Percentiles rank a stretch among this genome's conserved stretches.
These are phyloP conservation scores for Alternaria triticimaculans DNA, from an alignment of 2,329 filamentous ascomycete genomes.

Conservation along the genomic window DNA sequence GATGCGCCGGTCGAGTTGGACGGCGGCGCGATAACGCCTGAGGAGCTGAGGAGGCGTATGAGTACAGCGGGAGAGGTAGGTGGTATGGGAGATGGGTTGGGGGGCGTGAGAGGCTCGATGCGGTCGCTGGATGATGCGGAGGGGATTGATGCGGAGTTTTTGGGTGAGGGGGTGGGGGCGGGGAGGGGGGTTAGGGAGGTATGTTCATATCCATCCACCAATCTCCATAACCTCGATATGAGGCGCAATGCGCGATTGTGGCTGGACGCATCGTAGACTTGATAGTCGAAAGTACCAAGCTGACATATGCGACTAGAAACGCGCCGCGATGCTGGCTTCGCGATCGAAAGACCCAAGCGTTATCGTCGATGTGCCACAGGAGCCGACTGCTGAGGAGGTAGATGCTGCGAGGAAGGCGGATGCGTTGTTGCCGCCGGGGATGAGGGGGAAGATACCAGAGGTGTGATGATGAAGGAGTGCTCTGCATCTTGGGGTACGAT, in stretches of 20 bases:
- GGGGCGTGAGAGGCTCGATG: neutral
- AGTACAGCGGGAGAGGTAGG: slow-evolving; percentile 17
- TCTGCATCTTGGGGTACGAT: too few relatives aligned
- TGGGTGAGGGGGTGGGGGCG: slow-evolving; percentile 28
- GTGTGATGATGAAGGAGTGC: neutral
- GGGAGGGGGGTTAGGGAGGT: slow-evolving; percentile 35
- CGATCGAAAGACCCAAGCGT: slow-evolving; percentile 53
- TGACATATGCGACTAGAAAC: slow-evolving; percentile 46
- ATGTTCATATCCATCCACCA: slow-evolving; percentile 3
- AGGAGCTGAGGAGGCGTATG: slow-evolving; percentile 32
- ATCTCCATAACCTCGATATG: too few relatives aligned
- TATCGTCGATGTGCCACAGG: slow-evolving; percentile 53
- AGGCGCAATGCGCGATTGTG: neutral
- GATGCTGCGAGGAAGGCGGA: slow-evolving; percentile 41
- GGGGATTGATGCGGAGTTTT: slow-evolving; percentile 38
- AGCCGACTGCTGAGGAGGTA: slow-evolving; percentile 54
- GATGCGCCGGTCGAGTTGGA: slow-evolving; percentile 54
- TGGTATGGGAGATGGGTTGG: neutral
- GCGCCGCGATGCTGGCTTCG: slow-evolving; percentile 46
- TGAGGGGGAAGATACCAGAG: neutral
- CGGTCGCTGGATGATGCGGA: slow-evolving; percentile 33
- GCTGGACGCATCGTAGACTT: too few relatives aligned
- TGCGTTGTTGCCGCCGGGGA: neutral
- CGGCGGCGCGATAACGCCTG: slow-evolving; percentile 32
- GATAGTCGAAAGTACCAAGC: too few relatives aligned